Evolutionary conservation across 805 yeast species (phyloP), one percentile per base, ranked within the genome.

Genomic region (Zygoascus tannicola): DNA sequence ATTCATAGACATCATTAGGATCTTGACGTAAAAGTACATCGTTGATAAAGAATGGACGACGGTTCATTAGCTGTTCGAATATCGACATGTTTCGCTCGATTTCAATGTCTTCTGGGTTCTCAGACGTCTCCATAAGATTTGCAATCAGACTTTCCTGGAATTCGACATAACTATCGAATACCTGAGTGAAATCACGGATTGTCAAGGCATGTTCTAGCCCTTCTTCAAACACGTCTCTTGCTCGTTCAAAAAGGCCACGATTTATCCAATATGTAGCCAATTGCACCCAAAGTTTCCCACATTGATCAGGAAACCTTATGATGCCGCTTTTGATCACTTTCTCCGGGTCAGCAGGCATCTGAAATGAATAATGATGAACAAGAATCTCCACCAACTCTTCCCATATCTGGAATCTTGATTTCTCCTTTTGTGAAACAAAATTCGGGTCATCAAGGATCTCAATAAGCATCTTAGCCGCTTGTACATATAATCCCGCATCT

Each of bases 21-120:
- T 80, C 73, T 51, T 76, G 80, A 35, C 82, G 68, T 4, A 87
- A 53, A 46, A 74, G 66, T 22, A 85, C 76, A 54, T 85, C 94
- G 55, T 75, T 85, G 10, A 83, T 52, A 36, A 80, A 57, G 26
- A 81, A 58, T 1, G 74, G 69, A 50, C 92, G 69, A 12, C 71
- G 56, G n/a, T 72, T 69, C 50, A 85, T 56, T 20, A 86, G 60
- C 19, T 63, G 60, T 49, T 80, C 84, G 49, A 81, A 74, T 38
- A 60, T 59, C 15, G 57, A 62, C 59, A 81, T 57, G 14, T 70
- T 57, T 20, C 73, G 54, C 35, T 73, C 75, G 5, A 77, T 51
- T 22, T 69, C 67, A 18, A 52, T 52, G 10, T 63, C 51, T 1
- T 48, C 26, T 1, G 38, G 45, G 8, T 51, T 51, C 7, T 26